Conservation (phyloP, 768 basidiomycete species). For the Tremella yokohamensis region DNA sequence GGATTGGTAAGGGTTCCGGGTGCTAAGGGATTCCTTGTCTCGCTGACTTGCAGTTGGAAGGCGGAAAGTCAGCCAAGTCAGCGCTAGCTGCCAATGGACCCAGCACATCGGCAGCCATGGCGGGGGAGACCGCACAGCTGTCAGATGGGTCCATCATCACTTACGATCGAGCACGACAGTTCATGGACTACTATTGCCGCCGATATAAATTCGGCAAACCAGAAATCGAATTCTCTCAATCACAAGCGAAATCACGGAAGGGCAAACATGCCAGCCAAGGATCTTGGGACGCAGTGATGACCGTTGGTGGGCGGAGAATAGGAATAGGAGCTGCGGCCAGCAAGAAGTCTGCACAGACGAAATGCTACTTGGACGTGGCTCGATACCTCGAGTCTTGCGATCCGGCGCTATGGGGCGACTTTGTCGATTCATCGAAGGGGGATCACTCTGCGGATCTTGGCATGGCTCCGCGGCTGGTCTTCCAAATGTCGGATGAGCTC, state of each 20-base stretch:
- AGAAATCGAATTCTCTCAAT: slow-evolving; percentile 60
- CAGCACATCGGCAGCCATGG: slow-evolving; percentile 1
- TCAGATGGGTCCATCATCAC: slow-evolving; percentile 64
- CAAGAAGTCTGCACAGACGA: slow-evolving; percentile 70
- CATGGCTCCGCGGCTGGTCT: slow-evolving; percentile 65
- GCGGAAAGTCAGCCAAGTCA: slow-evolving; percentile 16
- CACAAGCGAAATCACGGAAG: slow-evolving; percentile 15
- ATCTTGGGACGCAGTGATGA: slow-evolving; percentile 40
- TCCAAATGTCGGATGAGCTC: slow-evolving; percentile 63
- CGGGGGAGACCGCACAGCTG: slow-evolving; percentile 52
- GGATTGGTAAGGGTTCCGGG: slow-evolving; percentile 60
- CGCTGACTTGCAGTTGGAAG: neutral
- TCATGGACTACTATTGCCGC: slow-evolving; percentile 94
- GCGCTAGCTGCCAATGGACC: slow-evolving; percentile 4
- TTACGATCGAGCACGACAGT: slow-evolving; percentile 72
- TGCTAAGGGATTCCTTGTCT: too few relatives aligned
- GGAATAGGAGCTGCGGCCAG: slow-evolving; percentile 67
- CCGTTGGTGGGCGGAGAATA: slow-evolving; percentile 68
- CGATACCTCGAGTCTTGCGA: slow-evolving; percentile 84
- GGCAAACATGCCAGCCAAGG: slow-evolving; percentile 12
- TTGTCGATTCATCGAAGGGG: slow-evolving; percentile 56
- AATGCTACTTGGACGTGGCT: slow-evolving; percentile 81
- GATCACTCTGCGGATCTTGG: slow-evolving; percentile 60
- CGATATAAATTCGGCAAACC: slow-evolving; percentile 71
- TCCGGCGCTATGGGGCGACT: slow-evolving; percentile 70